Conservation (phyloP, 2,329 filamentous ascomycete species). For the Epichloe aotearoae region DNA sequence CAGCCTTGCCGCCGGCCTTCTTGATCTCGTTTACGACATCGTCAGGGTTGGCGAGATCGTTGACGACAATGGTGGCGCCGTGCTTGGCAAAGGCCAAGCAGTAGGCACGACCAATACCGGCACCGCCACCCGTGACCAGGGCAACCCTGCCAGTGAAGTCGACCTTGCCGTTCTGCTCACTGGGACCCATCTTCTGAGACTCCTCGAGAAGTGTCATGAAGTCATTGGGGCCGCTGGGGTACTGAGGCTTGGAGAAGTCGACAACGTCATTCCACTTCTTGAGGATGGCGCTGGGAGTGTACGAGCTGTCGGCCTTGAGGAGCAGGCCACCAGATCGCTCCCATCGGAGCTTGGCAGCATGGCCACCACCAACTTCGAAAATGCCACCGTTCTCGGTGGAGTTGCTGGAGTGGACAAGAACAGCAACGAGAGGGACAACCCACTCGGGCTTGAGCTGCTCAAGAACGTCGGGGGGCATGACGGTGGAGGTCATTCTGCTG, state of each 20-base stretch:
- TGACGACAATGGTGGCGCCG: slow-evolving; percentile 79
- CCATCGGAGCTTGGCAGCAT: slow-evolving; percentile 89
- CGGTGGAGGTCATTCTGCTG: slow-evolving; percentile 86
- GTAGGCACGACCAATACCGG: slow-evolving; percentile 85
- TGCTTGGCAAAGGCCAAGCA: slow-evolving; percentile 74
- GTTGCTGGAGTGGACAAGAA: slow-evolving; percentile 76
- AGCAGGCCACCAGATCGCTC: slow-evolving; percentile 82
- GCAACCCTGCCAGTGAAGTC: slow-evolving; percentile 78
- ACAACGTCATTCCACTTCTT: slow-evolving; percentile 81
- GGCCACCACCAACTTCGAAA: slow-evolving; percentile 87
- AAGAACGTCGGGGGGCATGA: slow-evolving; percentile 90
- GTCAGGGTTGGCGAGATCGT: slow-evolving; percentile 89
- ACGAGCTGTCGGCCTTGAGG: slow-evolving; percentile 74
- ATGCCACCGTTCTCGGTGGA: slow-evolving; percentile 72
- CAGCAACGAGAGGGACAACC: slow-evolving; percentile 86
- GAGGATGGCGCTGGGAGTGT: slow-evolving; percentile 78
- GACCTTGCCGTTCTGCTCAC: slow-evolving; percentile 57
- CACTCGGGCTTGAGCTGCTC: slow-evolving; percentile 80
- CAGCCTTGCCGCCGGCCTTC: slow-evolving; percentile 76
- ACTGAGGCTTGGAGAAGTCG: slow-evolving; percentile 68
- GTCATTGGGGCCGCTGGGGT: slow-evolving; percentile 76
- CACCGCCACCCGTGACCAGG: slow-evolving; percentile 76
- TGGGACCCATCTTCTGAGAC: slow-evolving; percentile 63
- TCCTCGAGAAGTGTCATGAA: slow-evolving; percentile 78
- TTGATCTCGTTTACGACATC: slow-evolving; percentile 85